Evolutionary conservation across 306 rosid species (phyloP).

Genomic region (Macrotyloma uniflorum): DNA sequence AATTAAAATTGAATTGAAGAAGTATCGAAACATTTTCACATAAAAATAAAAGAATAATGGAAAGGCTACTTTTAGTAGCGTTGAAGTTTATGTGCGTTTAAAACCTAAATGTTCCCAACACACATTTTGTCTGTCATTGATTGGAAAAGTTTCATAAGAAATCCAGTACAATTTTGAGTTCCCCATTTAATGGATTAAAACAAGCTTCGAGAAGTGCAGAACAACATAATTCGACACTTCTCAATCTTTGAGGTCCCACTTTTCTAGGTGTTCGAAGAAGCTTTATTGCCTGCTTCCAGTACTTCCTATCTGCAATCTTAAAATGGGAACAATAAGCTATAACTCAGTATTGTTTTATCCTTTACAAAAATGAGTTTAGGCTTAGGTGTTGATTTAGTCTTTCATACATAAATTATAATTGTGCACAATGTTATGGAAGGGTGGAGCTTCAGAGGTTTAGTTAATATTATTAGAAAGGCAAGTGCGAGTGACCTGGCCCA

Average conservation of each 20-base stretch:
- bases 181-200: constrained; percentile 68
- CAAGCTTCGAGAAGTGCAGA: constrained; percentile 66
- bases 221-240: constrained; percentile 33
- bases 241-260: constrained; percentile 45
- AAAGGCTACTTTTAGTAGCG: neutral
- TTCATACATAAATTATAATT: constrained; percentile 22
- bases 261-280: constrained; percentile 73
- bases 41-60: neutral
- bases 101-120: neutral
- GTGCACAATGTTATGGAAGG: neutral
- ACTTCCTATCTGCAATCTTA: constrained; percentile 70
- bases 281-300: constrained; percentile 96
- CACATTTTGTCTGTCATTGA: neutral
- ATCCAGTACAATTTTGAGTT: constrained; percentile 49
- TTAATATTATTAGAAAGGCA: constrained; percentile 23
- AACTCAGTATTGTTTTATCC: neutral
- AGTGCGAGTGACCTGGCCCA: constrained; percentile 74
- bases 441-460: neutral
- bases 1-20: too few relatives aligned
- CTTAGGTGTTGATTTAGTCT: constrained; percentile 4
- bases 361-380: neutral
- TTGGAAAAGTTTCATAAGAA: constrained; percentile 44
- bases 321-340: constrained; percentile 31
- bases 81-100: neutral
- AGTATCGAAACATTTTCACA: neutral